phyloP scores from a whole-genome alignment of 495 filamentous ascomycete species.

The Aspergillus nanangensis region DNA sequence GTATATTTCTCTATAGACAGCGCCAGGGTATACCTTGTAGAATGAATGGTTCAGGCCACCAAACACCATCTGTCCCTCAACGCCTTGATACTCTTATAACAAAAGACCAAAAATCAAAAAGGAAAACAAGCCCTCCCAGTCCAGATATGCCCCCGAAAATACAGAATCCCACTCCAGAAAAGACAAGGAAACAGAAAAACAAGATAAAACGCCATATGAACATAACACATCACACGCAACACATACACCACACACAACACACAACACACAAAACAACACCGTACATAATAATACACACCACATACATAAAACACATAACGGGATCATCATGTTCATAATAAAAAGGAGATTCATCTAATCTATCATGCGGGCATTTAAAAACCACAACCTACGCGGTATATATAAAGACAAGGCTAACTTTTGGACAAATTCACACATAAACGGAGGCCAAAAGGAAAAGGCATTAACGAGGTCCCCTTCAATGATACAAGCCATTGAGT shows the following conservation, averaged over 20 bases:
- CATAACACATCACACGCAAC: constrained; percentile 20
- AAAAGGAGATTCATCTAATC: constrained; percentile 43
- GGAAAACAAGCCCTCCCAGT: not conserved
- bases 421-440: constrained; percentile 25
- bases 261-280: constrained; percentile 21
- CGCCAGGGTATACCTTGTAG: too few relatives aligned
- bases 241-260: constrained; percentile 20
- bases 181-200: constrained; percentile 15
- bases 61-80: not conserved
- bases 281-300: constrained; percentile 20
- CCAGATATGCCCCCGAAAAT: too few relatives aligned
- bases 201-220: constrained; percentile 15
- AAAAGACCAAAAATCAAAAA: constrained; percentile 8
- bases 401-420: constrained; percentile 33
- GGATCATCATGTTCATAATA: constrained; percentile 34
- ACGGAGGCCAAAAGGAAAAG: constrained; percentile 14
- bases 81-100: too few relatives aligned
- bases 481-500: constrained; percentile 7
- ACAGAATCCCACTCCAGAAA: constrained; percentile 14
- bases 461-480: constrained; percentile 12
- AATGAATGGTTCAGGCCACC: too few relatives aligned
- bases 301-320: constrained; percentile 34
- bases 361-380: constrained; percentile 31
- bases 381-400: constrained; percentile 29
- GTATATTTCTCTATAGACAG: too few relatives aligned